Base-by-base conservation (phyloP, 257 asterid genomes). In the Thymus quinquecostatus region DNA sequence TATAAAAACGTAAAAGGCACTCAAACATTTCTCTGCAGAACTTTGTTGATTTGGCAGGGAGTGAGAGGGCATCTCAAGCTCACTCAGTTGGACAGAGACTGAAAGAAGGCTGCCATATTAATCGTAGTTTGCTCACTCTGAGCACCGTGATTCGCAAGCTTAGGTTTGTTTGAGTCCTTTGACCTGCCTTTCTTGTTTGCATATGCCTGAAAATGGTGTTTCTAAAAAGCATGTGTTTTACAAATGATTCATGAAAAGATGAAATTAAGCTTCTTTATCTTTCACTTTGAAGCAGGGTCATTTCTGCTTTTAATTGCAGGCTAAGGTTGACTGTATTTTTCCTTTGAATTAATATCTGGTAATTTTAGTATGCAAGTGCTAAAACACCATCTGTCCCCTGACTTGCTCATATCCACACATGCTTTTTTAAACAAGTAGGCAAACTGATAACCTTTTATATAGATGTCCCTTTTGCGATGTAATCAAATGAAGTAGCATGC, bases 1-100 rank as follows among this genome's bases (percentile, higher is more conserved):
- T 75, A 10, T n/a, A 72, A 66, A 73, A 14, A 68, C 51, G 59
- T 73, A 68, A 71, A 50, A 62, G 34, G 64, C 64, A 54, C 58
- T 73, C 32, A 8, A 45, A 74, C 73, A 55, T 76, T 74, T 75
- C 68, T 74, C 58, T 80, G 88, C 89, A 95, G 99, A 95, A 95
- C 77, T 89, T 92, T 71, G 90, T 92, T 81, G 96, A 92, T 87
- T 86, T 92, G 74, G 96, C 96, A 11, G 96, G 96, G 73, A 92
- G 96, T 75, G 96, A 92, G 78, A 88, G 98, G 67, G 92, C 96
- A 69, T 92, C 96, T 60, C 96, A 90, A 83, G 84, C 96, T 43
- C 75, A 66, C 69, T 84, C 95, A 68, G 90, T 80, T 36, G 88
- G 88, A 50, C 81, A 88, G 32, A 82, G 95, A 77, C 50, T 88